A percentile compares a stretch with the other conserved stretches of the same genome.
Evolutionary conservation across 306 rosid species (phyloP).

Genomic region (Cotoneaster glaucophyllus): DNA sequence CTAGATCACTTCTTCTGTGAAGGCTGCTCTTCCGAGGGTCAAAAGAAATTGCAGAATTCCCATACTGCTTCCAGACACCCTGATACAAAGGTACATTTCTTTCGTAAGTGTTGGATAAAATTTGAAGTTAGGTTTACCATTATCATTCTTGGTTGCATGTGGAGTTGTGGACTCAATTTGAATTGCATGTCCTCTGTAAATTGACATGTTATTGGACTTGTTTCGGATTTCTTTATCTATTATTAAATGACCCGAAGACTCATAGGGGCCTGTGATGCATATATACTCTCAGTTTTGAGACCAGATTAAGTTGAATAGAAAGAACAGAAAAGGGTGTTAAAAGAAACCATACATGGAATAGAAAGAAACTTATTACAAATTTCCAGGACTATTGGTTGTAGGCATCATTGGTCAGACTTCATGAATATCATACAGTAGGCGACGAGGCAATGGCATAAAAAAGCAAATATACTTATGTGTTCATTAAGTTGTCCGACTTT

Average conservation of each 20-base stretch:
- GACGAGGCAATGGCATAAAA: neutral
- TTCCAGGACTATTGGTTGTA: neutral
- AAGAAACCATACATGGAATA: neutral
- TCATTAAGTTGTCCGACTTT: neutral
- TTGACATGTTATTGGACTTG: neutral
- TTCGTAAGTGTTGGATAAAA: neutral
- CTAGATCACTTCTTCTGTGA: constrained; percentile 93
- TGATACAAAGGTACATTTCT: constrained; percentile 70
- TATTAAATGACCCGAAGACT: neutral
- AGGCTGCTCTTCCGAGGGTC: constrained; percentile 83
- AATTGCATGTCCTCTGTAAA: constrained; percentile 9
- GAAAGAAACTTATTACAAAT: neutral
- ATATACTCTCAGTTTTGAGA: neutral
- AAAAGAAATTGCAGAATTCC: constrained; percentile 77
- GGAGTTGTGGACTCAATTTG: neutral
- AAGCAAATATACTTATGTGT: neutral
- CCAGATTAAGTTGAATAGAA: neutral
- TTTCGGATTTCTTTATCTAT: neutral
- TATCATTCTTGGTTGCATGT: neutral
- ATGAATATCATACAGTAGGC: neutral
- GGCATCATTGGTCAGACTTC: neutral
- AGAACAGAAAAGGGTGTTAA: neutral
- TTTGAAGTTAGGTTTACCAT: constrained; percentile 10
- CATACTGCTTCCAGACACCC: constrained; percentile 54
- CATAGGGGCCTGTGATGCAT: neutral